phyloP scores from a whole-genome alignment of 2,329 filamentous ascomycete genomes.

The Xylaria sp. region DNA sequence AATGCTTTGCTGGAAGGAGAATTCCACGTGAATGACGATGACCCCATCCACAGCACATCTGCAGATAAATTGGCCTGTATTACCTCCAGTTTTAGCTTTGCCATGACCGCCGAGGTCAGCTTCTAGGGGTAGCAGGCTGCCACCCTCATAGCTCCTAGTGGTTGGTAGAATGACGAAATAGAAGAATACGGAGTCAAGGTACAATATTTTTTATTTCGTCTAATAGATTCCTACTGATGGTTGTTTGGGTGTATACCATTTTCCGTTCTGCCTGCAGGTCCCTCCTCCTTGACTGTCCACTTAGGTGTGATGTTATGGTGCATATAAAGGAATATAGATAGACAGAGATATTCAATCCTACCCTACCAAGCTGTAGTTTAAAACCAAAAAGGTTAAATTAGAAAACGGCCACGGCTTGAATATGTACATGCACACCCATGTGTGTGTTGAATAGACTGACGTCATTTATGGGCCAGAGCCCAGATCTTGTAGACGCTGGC shows the following conservation, averaged over 20 bases:
- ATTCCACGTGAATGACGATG: neutral
- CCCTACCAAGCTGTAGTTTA: neutral
- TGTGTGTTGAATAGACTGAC: constrained; percentile 18
- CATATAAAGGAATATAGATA: neutral
- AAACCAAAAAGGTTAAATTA: neutral
- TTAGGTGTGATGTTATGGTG: neutral
- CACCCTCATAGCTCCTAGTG: neutral
- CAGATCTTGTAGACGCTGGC: neutral
- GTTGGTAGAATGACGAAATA: constrained; percentile 1
- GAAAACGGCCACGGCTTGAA: neutral
- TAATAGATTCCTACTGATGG: neutral
- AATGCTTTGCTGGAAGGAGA: neutral
- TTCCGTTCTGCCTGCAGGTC: neutral
- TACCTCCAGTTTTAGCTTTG: constrained; percentile 38
- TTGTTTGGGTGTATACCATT: neutral
- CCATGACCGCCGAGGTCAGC: constrained; percentile 36
- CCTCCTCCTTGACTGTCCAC: neutral
- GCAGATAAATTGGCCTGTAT: constrained; percentile 6
- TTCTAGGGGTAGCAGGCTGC: neutral
- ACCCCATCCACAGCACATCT: neutral
- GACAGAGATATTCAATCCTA: neutral
- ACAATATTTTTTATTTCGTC: neutral
- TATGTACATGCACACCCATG: neutral
- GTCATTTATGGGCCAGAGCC: constrained; percentile 14
- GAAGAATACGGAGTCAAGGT: neutral